Evolutionary conservation across 106 monocot species (phyloP).

Genomic region (Dendrobium catenatum): DNA sequence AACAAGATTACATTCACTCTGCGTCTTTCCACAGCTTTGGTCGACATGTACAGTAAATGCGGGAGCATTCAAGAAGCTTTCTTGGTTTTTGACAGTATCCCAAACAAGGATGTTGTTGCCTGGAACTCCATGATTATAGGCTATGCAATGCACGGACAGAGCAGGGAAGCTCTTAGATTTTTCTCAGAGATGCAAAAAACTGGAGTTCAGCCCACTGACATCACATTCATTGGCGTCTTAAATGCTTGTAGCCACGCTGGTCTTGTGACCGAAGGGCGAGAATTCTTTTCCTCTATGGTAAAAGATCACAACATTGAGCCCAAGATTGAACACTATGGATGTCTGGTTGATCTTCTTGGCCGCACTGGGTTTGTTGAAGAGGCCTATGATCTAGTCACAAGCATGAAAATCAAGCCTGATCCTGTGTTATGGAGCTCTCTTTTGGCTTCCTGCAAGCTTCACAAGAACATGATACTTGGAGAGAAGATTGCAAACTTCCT

Average conservation of each 20-base stretch:
- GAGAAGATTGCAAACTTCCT: conserved; percentile 25
- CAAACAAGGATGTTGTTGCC: conserved; percentile 15
- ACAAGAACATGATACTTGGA: conserved; percentile 26
- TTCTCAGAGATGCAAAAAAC: conserved; percentile 36
- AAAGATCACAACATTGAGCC: conserved; percentile 16
- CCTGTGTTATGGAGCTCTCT: conserved; percentile 35
- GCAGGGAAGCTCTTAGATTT: conserved; percentile 24
- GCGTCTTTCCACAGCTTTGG: conserved; percentile 32
- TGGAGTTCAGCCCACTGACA: conserved; percentile 28
- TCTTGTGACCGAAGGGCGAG: conserved; percentile 19
- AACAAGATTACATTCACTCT: conserved; percentile 21
- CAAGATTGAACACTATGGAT: conserved; percentile 46
- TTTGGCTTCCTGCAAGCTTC: conserved; percentile 33
- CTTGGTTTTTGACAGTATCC: conserved; percentile 25
- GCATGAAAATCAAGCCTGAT: conserved; percentile 27
- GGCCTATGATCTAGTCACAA: conserved; percentile 22
- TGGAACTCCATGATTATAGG: conserved; percentile 76
- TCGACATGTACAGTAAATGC: conserved; percentile 77
- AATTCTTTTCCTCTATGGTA: conserved; percentile 35
- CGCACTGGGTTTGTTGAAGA: conserved; percentile 33
- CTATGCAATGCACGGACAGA: conserved; percentile 33
- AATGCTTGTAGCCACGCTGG: conserved; percentile 31
- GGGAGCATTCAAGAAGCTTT: conserved; percentile 28
- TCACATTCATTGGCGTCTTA: conserved; percentile 29
- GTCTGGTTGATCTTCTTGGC: conserved; percentile 42